phyloP scores from a whole-genome alignment of 129 eudicot species.

The Ambrosia trifida region DNA sequence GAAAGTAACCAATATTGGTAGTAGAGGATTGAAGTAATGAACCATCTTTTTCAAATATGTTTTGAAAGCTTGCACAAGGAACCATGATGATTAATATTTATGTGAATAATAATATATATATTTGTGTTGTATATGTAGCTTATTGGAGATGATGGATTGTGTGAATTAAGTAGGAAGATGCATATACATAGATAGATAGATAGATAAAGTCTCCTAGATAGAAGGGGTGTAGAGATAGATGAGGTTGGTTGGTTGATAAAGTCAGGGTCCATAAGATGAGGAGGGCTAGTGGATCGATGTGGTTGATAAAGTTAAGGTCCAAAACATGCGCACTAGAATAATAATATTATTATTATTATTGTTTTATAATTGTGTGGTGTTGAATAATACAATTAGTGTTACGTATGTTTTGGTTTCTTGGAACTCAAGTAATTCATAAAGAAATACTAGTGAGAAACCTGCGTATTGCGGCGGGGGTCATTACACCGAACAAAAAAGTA shows the following conservation, averaged over 20 bases:
- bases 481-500: too few relatives aligned
- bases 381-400: background rate
- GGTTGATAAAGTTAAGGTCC: background rate
- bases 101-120: background rate
- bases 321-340: background rate
- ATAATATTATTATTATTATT: background rate
- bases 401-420: background rate
- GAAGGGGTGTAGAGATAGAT: background rate
- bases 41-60: conserved; percentile 37
- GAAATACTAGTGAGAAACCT: too few relatives aligned
- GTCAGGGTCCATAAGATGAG: background rate
- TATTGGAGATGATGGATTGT: conserved; percentile 17
- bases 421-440: background rate
- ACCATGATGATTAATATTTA: conserved; percentile 36
- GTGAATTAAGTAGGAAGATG: too few relatives aligned
- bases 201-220: conserved; percentile 2
- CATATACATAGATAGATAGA: conserved; percentile 9
- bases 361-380: background rate
- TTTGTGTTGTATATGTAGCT: conserved; percentile 13
- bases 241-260: background rate
- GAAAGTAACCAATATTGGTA: background rate
- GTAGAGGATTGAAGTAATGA: background rate
- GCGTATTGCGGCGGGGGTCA: too few relatives aligned
- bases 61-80: conserved; percentile 60
- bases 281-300: background rate